Conservation (phyloP, 768 basidiomycete genomes). For the Grammothele lineata region DNA sequence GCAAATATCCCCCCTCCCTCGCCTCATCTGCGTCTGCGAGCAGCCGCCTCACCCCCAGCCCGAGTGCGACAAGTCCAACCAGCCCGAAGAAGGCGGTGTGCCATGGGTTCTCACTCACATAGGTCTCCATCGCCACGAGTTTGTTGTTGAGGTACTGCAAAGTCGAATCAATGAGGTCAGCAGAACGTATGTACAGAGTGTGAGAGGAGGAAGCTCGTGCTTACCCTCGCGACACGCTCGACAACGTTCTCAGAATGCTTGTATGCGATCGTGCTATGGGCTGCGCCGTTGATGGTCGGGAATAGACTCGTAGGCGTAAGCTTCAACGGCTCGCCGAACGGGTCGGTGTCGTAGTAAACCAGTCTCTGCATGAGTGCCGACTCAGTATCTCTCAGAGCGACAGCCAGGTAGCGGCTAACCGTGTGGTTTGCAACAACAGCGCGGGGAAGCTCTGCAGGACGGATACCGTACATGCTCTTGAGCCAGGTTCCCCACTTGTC, state of each 20-base stretch:
- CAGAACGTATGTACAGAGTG: too few species aligned
- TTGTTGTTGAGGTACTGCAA: slow-evolving; percentile 29
- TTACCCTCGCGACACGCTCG: slow-evolving; percentile 63
- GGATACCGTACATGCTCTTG: slow-evolving; percentile 85
- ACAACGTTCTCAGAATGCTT: slow-evolving; percentile 69
- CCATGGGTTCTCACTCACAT: slow-evolving; percentile 25
- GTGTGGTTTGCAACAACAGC: slow-evolving; percentile 81
- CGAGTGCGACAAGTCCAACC: slow-evolving; percentile 14
- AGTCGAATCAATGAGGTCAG: not conserved
- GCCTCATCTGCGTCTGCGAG: slow-evolving; percentile 18
- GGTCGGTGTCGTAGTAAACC: slow-evolving; percentile 73
- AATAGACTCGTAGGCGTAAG: slow-evolving; percentile 58
- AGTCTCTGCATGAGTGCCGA: slow-evolving; percentile 42
- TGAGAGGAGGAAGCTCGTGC: slow-evolving; percentile 15
- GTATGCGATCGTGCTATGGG: slow-evolving; percentile 41
- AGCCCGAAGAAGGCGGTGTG: slow-evolving; percentile 21
- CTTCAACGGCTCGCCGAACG: slow-evolving; percentile 47
- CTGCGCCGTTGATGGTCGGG: slow-evolving; percentile 64
- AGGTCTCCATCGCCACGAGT: slow-evolving; percentile 22
- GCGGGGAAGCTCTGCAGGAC: slow-evolving; percentile 23
- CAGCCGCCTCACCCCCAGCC: slow-evolving; percentile 19
- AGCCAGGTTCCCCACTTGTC: slow-evolving; percentile 85
- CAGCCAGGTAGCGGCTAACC: slow-evolving; percentile 38
- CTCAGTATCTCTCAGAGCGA: not conserved
- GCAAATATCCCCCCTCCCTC: slow-evolving; percentile 15